Evolutionary conservation across 2,329 filamentous ascomycete species (phyloP), one percentile per base, ranked within the genome.

Genomic region (Trichoderma breve): DNA sequence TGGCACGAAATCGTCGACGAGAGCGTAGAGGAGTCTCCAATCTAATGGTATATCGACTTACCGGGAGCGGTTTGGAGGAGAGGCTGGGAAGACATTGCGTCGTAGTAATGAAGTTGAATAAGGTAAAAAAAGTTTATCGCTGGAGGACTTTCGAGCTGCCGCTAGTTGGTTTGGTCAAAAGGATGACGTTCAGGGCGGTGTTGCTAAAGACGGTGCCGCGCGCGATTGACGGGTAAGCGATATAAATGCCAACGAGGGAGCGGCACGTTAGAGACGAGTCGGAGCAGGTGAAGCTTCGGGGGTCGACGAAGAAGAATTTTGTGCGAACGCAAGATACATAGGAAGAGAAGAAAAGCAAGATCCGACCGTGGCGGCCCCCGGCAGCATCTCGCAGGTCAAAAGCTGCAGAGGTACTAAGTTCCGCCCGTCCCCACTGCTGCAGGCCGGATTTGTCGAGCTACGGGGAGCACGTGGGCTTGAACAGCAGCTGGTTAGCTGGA

Each of bases 1-100:
- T 67, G 34, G 55, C 24, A 32, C 34, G 7, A 9, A 8, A 11
- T 39, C 26, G 55, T 51, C 57, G 53, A 63, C n/a, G 24, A 39
- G 24, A 57, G 34, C 11, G 3, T 14, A 18, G 18, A 30, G 21
- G 34, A 15, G 9, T 12, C 43, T 47, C 43, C n/a, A n/a, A 2
- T 9, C 32, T 15, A 12, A 43, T 55, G 26, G 24, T 60, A 9
- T 12, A 1, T 28, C 18, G 36, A 79, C 86, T 77, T 87, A 97
- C 95, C 95, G 75, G 94, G 95, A 67, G 95, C 92, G 67, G 94
- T 95, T 81, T 98, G 95, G 76, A 99, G 93, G 72, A 99, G 93
- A 79, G 96, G 96, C 85, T 98, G 95, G 81, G 91, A 94, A 75
- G 96, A 99, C 96, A 99, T 98, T 79, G 8, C 26, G 30, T 32